Evolutionary conservation across 2,329 filamentous ascomycete genomes (phyloP), one percentile per base, ranked within the genome.

Genomic region (Verticillium dahliae): DNA sequence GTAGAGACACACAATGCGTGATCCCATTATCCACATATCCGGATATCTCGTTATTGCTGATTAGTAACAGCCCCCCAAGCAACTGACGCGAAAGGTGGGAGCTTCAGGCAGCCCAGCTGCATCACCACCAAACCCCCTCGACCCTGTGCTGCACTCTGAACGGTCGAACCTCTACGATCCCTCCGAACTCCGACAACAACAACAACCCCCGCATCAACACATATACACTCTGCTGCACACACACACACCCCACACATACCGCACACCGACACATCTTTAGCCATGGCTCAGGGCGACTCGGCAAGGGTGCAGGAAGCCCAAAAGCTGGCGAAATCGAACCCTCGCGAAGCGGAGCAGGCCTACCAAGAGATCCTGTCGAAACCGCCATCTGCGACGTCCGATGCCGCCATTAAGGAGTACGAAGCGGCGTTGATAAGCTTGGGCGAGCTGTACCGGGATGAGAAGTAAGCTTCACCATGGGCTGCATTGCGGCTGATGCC

Each of bases 311-410:
- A 89, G 78, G 92, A 97, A 84, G 94, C 92, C 75, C 89, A 94
- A 83, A 88, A 90, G 81, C 80, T 94, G 72, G 85, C 86, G 68
- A 92, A 91, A 80, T 84, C 88, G 66, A 86, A 96, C 73, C 90
- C 93, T 67, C 80, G 84, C 71, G 91, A 95, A 82, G 92, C 94
- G 66, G 92, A 96, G 80, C 81, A 85, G 70, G 86, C 91, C 74
- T 98, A 94, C 83, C 92, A 94, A 78, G 89, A 95, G 61, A 90
- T 98, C 73, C 86, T 97, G 67, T 88, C 92, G 60, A 89, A 91
- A 77, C 87, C 91, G 41, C 92, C 93, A 27, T 90, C 91, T 59
- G 87, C 90, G 63, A 95, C 87, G 63, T 88, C 85, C 64, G 95
- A 99, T 76, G 86, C 89, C 41, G 91, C 93, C 63, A 87, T 94